Percentiles rank a stretch among this genome's conserved stretches.
These are phyloP conservation scores for Phellopilus nigrolimitatus DNA, from an alignment of 1,284 basidiomycete genomes.

Conservation along the genomic window DNA sequence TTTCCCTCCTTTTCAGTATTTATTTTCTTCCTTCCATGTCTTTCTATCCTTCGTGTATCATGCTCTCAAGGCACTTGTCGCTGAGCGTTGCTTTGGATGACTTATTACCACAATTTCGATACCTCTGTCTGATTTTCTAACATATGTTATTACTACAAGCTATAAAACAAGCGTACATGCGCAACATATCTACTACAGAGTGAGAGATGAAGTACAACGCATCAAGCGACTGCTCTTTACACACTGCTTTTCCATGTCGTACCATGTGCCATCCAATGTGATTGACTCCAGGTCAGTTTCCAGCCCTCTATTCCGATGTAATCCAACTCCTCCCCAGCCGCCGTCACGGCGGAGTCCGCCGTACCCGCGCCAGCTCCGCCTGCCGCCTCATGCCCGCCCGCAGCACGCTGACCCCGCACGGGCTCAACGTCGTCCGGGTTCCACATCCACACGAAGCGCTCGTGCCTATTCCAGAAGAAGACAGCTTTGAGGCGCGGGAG, in stretches of 20 bases:
- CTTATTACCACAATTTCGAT: too few relatives aligned
- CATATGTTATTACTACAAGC: too few relatives aligned
- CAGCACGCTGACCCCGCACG: not conserved
- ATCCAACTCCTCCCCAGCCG: not conserved
- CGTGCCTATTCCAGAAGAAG: slow-evolving; percentile 12
- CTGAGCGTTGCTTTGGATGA: too few relatives aligned
- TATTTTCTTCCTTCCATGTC: too few relatives aligned
- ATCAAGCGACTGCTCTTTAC: too few relatives aligned
- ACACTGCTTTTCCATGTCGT: not conserved
- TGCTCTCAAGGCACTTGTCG: too few relatives aligned
- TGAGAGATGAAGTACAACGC: too few relatives aligned
- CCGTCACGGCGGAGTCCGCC: not conserved
- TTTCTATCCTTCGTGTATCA: too few relatives aligned
- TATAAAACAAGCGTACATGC: too few relatives aligned
- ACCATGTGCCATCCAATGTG: not conserved
- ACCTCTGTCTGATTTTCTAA: too few relatives aligned
- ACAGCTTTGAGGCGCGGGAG: slow-evolving; percentile 3
- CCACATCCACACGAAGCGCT: slow-evolving; percentile 17
- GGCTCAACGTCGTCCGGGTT: slow-evolving; percentile 10
- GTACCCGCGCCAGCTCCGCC: not conserved
- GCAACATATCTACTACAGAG: too few relatives aligned
- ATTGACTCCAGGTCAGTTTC: not conserved
- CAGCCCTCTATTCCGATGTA: not conserved
- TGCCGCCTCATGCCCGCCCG: not conserved
- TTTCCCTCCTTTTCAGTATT: too few relatives aligned